Evolutionary conservation across 352 stramenopile species (phyloP), one percentile per base, ranked within the genome.

Genomic region (Thraustochytrium striatum): DNA sequence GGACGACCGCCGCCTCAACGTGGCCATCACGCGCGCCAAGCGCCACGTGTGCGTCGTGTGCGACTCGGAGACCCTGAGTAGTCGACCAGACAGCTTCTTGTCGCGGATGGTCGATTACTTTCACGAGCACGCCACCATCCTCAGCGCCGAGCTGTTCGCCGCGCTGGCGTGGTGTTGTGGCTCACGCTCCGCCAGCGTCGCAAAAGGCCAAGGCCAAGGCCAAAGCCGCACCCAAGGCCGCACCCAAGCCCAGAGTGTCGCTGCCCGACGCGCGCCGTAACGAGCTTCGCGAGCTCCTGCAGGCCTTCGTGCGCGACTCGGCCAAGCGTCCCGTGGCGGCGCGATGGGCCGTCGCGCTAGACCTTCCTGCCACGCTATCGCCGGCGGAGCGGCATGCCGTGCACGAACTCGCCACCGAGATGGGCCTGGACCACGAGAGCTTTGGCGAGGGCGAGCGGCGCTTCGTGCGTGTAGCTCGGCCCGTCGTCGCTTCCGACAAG

Each of bases 1-100:
- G 11, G 95, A 99, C 81, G 88, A 97, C 61, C 88, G 96, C 7
- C 90, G 96, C n/a, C 91, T 98, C 82, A 99, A 99, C 87, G 96
- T 99, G 28, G 96, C 96, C 11, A 89, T 99, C 9, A 99, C 95
- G 28, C 85, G 96, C 32, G 94, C 95, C 0, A 97, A 96, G 84
- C 88, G 95, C 28, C 95, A 98, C 82, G 88, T 96, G n/a, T 89
- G 88, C 21, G 78, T 99, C 0, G 87, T 99, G 28, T 95, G 93
- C 72, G 95, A 99, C 84, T 75, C 65, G 25, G 65, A 75, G 52
- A 75, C 65, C 5, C 43, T 75, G n/a, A 32, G 5, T 39, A 9
- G 41, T 3, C 11, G 68, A 32, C 82, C 87, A 58, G 90, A 96
- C 84, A 83, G 86, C 21, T 99, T 99, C 80, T 86, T 99, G 28